A percentile compares a stretch with the other conserved stretches of the same genome.
phyloP scores from a whole-genome alignment of 2,329 filamentous ascomycete genomes.

The Paecilomyces niveus region DNA sequence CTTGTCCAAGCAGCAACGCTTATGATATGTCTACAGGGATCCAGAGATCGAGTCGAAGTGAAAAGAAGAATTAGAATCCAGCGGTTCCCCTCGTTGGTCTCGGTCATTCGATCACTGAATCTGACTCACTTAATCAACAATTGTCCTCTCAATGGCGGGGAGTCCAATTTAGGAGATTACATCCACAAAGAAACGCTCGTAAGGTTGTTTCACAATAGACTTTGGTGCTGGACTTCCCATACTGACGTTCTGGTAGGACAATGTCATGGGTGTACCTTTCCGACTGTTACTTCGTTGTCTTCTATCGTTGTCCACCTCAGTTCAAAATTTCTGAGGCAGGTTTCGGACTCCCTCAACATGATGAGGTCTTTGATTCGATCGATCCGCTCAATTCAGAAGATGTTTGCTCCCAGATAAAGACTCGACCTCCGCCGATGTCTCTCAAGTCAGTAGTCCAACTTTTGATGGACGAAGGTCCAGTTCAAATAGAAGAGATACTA shows the following conservation, averaged over 20 bases:
- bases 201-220: neutral
- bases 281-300: neutral
- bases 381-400: neutral
- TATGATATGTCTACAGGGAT: neutral
- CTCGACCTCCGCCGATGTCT: neutral
- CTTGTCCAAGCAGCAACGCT: neutral
- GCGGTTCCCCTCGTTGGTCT: neutral
- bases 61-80: neutral
- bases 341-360: neutral
- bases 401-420: neutral
- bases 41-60: neutral
- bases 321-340: neutral
- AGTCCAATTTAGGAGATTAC: neutral
- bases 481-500: neutral
- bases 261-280: neutral
- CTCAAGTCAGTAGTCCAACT: neutral
- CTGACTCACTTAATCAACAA: neutral
- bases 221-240: neutral
- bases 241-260: neutral
- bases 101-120: neutral
- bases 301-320: neutral
- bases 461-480: neutral
- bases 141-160: neutral
- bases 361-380: neutral
- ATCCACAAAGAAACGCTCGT: neutral